phyloP scores from a whole-genome alignment of 306 rosid species.

The Dalbergia cultrata region DNA sequence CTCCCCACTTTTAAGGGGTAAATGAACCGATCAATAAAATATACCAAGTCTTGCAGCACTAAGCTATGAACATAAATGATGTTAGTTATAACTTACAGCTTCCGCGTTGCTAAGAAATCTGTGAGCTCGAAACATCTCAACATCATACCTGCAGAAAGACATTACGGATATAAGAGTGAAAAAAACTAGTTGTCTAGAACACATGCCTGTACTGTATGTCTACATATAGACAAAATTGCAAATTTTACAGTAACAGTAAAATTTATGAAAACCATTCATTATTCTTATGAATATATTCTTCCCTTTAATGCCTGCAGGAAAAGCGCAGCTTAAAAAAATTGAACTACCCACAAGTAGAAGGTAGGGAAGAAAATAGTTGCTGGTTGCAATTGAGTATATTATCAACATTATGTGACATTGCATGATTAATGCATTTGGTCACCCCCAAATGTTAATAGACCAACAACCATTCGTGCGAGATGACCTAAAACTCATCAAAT shows the following conservation, averaged over 20 bases:
- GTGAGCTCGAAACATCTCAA: conserved; percentile 76
- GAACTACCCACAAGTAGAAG: no score
- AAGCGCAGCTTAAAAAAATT: no score
- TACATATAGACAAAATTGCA: conserved; percentile 11
- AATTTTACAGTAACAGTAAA: conserved; percentile 2
- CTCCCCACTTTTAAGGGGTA: not conserved
- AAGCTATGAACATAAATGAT: conserved; percentile 30
- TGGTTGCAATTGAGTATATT: no score
- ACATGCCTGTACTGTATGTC: not conserved
- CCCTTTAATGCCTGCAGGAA: not conserved
- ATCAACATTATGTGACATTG: not conserved
- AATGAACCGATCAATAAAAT: conserved; percentile 27
- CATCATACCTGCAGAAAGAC: conserved; percentile 83
- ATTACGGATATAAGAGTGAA: not conserved
- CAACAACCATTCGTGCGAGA: not conserved
- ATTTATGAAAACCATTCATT: not conserved
- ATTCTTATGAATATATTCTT: not conserved
- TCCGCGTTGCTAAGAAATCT: conserved; percentile 75
- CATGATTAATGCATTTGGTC: not conserved
- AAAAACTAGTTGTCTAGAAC: conserved; percentile 19
- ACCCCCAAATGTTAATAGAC: conserved; percentile 4
- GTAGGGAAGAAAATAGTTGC: no score
- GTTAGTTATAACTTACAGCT: conserved; percentile 71
- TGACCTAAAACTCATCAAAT: no score
- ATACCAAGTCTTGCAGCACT: conserved; percentile 25